Base-by-base conservation (phyloP, 768 basidiomycete species). In the Lyophyllum semitale region DNA sequence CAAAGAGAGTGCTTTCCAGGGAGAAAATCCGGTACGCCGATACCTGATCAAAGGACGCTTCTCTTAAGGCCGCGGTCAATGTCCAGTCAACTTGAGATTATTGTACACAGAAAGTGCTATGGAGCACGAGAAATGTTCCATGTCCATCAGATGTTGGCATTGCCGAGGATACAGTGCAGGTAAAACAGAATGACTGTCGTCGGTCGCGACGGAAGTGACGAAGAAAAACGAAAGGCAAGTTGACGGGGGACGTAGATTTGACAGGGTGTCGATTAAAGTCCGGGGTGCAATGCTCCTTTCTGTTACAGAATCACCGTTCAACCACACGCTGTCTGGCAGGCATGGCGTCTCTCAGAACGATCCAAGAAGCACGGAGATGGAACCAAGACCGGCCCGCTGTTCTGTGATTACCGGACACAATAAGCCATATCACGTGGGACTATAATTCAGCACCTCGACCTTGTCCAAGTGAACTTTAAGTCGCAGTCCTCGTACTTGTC, bases 371-470 rank as follows among this genome's bases (percentile, higher is more conserved):
- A 25, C 50, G 56, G 45, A 48, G 44, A 22, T 20, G 38, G 12
- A 30, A 1, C 15, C 13, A 18, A 20, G 27, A 43, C 48, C 58
- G 58, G 58, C 43, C 54, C 47, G 59, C 12, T 26, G 29, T 45
- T 27, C 17, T 45, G 17, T 18, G 32, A 38, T 35, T 48, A 33
- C 47, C 47, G 47, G 47, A 26, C 30, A 9, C 8, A 30, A 17
- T 26, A n/a, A 37, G 1, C 50, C n/a, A 43, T 23, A 47, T 60
- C 59, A 60, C 59, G 59, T 60, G 59, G 8, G 6, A 4, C 11
- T 37, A 51, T 43, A 59, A 43, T 55, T 53, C 51, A 53, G 46
- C 5, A 1, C 9, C 8, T 32, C 7, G 30, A 40, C 8, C 47
- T 9, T 29, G 32, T 43, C 18, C 40, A 30, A 15, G 52, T 13